Percentiles rank a stretch among this genome's conserved stretches.
Conservation (phyloP, 2,329 filamentous ascomycete species). For the Talaromyces islandicus region DNA sequence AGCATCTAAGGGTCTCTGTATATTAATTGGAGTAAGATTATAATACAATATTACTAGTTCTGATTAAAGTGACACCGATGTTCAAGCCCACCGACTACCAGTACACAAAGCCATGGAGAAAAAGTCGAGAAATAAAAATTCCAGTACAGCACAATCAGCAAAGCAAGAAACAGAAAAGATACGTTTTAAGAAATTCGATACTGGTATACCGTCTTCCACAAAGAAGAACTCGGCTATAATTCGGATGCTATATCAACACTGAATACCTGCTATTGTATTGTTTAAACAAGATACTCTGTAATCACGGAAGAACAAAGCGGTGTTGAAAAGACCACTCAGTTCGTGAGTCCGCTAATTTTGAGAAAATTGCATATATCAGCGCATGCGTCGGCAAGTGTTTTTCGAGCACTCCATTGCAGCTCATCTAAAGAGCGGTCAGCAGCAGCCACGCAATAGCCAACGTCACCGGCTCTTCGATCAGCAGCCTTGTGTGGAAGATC, state of each 20-base stretch:
- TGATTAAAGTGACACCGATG: background rate
- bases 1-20: background rate
- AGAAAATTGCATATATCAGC: constrained; percentile 33
- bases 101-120: background rate
- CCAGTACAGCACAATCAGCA: background rate
- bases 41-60: background rate
- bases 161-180: background rate
- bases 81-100: background rate
- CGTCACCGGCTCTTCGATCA: constrained; percentile 31
- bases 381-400: constrained; percentile 32
- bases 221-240: background rate
- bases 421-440: constrained; percentile 45
- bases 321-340: background rate
- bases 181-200: background rate
- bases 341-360: constrained; percentile 24
- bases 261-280: background rate
- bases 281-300: background rate
- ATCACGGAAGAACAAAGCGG: background rate
- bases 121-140: background rate
- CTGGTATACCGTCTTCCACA: background rate
- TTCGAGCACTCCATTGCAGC: constrained; percentile 41
- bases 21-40: background rate
- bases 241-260: background rate
- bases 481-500: constrained; percentile 27
- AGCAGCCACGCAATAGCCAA: constrained; percentile 34